Evolutionary conservation across 768 basidiomycete genomes (phyloP).

Genomic region (Russula dissimulans): DNA sequence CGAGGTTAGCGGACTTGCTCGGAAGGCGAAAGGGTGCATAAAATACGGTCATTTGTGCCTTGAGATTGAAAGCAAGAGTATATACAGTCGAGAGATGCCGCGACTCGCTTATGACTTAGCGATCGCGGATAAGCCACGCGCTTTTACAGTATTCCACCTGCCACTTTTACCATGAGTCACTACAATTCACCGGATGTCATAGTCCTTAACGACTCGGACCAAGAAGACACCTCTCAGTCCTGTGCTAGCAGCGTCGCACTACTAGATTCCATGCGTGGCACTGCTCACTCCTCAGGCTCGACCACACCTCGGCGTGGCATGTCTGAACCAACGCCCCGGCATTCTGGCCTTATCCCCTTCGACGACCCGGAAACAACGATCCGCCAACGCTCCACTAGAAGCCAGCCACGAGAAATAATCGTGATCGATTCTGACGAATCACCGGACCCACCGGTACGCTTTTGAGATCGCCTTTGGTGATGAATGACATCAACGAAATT

Average conservation of each 20-base stretch:
- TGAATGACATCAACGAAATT: background rate
- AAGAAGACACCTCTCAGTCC: background rate
- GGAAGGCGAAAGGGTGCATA: constrained; percentile 24
- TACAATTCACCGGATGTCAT: background rate
- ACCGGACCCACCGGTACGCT: background rate
- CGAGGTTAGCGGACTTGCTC: constrained; percentile 46
- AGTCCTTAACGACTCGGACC: background rate
- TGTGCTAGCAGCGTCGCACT: background rate
- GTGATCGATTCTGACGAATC: background rate
- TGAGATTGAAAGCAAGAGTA: background rate
- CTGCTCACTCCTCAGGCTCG: background rate
- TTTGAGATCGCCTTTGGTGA: no score
- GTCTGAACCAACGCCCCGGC: background rate
- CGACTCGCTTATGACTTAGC: no score
- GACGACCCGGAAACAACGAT: background rate
- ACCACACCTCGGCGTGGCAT: background rate
- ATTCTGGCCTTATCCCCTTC: no score
- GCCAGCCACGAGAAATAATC: background rate
- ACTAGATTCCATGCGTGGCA: background rate
- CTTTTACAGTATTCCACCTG: background rate
- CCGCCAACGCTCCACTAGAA: background rate
- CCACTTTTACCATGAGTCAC: background rate
- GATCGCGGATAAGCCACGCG: no score
- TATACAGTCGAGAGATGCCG: background rate
- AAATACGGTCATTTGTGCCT: background rate